A percentile compares a stretch with the other conserved stretches of the same genome.
These are phyloP conservation scores for Neoascochyta sp. DNA, from an alignment of 2,329 filamentous ascomycete genomes.

Conservation along the genomic window DNA sequence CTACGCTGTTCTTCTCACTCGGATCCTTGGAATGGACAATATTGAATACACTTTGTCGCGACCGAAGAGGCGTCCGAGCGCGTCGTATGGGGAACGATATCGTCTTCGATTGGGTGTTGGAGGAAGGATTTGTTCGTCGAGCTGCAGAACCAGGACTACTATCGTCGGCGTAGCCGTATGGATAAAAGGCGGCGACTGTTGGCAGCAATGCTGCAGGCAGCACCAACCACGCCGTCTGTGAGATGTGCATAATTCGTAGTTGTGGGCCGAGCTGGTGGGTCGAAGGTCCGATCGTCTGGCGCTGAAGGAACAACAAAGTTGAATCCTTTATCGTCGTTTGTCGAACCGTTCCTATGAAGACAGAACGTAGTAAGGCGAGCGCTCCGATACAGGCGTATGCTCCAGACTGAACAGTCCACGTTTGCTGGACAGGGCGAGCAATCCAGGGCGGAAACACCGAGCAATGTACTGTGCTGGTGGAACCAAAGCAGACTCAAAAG, in stretches of 20 bases:
- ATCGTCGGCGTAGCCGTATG: conserved; percentile 21
- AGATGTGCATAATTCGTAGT: conserved; percentile 24
- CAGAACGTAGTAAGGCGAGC: conserved; percentile 7
- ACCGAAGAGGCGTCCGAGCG: conserved; percentile 24
- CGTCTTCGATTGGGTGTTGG: conserved; percentile 3
- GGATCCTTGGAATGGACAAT: conserved; percentile 37
- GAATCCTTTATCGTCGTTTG: no score
- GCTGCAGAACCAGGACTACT: conserved; percentile 5
- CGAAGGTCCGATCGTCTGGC: no score
- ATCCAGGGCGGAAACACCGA: conserved; percentile 5
- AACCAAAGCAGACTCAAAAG: neutral
- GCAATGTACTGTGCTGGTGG: conserved; percentile 1
- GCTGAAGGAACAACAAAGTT: neutral
- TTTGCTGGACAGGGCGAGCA: conserved; percentile 2
- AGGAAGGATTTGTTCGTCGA: conserved; percentile 7
- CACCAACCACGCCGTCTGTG: conserved; percentile 19
- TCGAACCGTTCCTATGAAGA: no score
- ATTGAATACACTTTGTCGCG: conserved; percentile 49
- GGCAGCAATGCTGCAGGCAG: conserved; percentile 24
- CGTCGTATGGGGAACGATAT: conserved; percentile 30
- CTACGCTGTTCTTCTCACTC: conserved; percentile 44
- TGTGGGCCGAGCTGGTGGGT: neutral
- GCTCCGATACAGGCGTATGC: conserved; percentile 1
- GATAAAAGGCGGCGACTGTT: conserved; percentile 34
- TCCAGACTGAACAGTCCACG: conserved; percentile 1